Evolutionary conservation across 768 basidiomycete species (phyloP), one percentile per base, ranked within the genome.

Genomic region (Baorangia bicolor): DNA sequence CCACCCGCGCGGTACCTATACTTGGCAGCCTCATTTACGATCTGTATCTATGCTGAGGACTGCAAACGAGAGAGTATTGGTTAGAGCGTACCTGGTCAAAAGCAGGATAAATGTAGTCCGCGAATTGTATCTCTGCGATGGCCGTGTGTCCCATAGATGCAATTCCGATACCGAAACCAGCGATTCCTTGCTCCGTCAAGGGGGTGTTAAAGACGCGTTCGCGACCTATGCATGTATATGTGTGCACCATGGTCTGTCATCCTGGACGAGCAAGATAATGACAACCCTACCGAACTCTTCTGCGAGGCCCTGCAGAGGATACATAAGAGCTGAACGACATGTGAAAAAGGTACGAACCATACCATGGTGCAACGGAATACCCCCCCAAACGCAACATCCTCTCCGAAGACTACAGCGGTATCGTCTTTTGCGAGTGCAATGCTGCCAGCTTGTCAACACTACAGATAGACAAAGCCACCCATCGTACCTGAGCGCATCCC

Each of bases 141-240:
- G 94, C 92, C 4, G 91, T 93, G 56, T 94, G 94, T 1, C 94
- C 94, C 88, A 97, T 96, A 11, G 87, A 76, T 0, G 95, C 93
- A 55, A 95, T 71, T 14, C 95, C 94, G 45, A 97, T 91, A 3
- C 90, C 95, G 65, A 97, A 97, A 16, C 94, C 94, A 31, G 90
- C 94, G 54, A 98, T 96, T 10, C 94, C 94, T 72, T 94, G 92
- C 64, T 94, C 92, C 2, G 90, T 92, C 50, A 97, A 71, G 4
- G 94, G 94, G 0, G 94, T 98, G 70, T 98, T 97, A 73, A 98
- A 97, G 43, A 98, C 92, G 40, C 94, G 86, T 69, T 96, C 93
- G 45, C 85, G 83, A 23, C 93, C 92, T 94, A 63, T 21, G 12
- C 52, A 47, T 47, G 47, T 41, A 14, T 27, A 63, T 18, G 10